phyloP scores from a whole-genome alignment of 345 rosid genomes.

The Pugionium cornutum region DNA sequence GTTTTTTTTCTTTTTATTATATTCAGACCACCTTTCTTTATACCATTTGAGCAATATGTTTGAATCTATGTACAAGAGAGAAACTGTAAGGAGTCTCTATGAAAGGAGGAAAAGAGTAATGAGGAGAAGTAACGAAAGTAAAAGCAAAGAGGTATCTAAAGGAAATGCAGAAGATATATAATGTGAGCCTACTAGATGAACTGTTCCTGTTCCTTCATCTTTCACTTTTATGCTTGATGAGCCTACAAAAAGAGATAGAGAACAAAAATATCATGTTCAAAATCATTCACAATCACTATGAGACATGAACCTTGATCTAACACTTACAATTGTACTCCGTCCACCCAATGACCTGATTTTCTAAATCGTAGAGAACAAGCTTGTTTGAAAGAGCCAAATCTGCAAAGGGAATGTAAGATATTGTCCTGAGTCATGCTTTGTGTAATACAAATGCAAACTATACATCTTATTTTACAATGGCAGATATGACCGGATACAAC shows the following conservation, averaged over 20 bases:
- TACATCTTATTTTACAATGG: background rate
- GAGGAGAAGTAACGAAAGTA: slow-evolving; percentile 16
- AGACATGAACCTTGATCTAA: slow-evolving; percentile 16
- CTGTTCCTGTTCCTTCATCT: slow-evolving; percentile 84
- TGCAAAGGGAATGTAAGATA: slow-evolving; percentile 46
- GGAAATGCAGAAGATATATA: slow-evolving; percentile 52
- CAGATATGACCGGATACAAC: background rate
- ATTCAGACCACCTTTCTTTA: no score
- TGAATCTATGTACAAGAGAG: slow-evolving; percentile 36
- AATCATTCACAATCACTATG: slow-evolving; percentile 2
- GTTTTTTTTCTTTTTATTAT: background rate
- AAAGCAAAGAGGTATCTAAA: slow-evolving; percentile 37
- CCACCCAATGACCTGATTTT: slow-evolving; percentile 89
- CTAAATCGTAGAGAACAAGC: slow-evolving; percentile 88
- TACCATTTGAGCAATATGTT: slow-evolving; percentile 24
- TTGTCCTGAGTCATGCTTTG: background rate
- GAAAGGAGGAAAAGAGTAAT: no score
- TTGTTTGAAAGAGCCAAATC: slow-evolving; percentile 94
- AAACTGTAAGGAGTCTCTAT: slow-evolving; percentile 1
- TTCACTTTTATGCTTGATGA: slow-evolving; percentile 88
- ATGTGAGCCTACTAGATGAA: slow-evolving; percentile 88
- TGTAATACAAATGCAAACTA: slow-evolving; percentile 1
- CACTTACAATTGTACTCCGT: slow-evolving; percentile 91
- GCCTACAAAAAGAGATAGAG: slow-evolving; percentile 52
- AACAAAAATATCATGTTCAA: background rate